phyloP scores from a whole-genome alignment of 2,329 filamentous ascomycete species.

The Colletotrichum sp. region DNA sequence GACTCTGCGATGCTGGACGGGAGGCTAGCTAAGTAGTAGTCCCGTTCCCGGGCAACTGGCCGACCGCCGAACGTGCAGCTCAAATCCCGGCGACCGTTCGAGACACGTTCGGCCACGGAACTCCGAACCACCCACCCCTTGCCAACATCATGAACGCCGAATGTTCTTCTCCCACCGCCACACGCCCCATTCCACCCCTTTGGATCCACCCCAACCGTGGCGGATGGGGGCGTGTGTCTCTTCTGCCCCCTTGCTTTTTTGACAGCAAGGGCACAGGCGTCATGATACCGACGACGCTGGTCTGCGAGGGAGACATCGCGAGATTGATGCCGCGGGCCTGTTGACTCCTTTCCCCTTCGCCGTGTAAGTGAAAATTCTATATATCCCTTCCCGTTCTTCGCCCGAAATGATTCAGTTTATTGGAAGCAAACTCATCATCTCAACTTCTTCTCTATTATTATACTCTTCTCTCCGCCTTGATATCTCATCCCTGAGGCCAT shows the following conservation, averaged over 20 bases:
- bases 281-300: background rate
- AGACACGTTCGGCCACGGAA: constrained; percentile 21
- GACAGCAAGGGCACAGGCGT: background rate
- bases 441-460: constrained; percentile 19
- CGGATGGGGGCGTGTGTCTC: background rate
- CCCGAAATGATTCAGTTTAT: background rate
- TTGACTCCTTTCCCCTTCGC: background rate
- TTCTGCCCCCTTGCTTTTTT: constrained; percentile 9
- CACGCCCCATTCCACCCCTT: background rate
- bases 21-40: constrained; percentile 4
- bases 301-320: constrained; percentile 13
- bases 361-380: background rate
- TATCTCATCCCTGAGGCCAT: background rate
- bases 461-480: background rate
- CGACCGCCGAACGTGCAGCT: constrained; percentile 12
- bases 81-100: constrained; percentile 1
- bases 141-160: constrained; percentile 9
- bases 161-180: background rate
- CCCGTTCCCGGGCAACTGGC: background rate
- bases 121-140: constrained; percentile 9
- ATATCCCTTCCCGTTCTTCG: constrained; percentile 6
- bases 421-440: background rate
- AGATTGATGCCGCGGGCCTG: background rate
- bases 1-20: background rate
- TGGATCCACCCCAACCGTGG: constrained; percentile 1